Evolutionary conservation across 75 land plant species (phyloP).

Genomic region (Gnetum montanum): DNA sequence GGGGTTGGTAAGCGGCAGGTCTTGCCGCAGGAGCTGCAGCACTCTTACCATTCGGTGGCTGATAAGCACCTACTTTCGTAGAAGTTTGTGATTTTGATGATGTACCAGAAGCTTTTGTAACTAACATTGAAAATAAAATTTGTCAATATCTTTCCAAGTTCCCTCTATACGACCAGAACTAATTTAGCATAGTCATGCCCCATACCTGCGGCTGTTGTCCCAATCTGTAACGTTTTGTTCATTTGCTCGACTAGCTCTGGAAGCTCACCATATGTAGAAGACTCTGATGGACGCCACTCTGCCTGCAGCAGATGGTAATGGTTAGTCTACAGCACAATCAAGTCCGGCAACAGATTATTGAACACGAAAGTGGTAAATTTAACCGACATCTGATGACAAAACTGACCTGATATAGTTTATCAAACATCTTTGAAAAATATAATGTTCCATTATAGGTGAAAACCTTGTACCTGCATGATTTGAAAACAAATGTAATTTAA

Average conservation of each 20-base stretch:
- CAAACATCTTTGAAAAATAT: conserved; percentile 67
- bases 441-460: conserved; percentile 82
- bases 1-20: conserved; percentile 93
- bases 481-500: neutral
- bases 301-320: conserved; percentile 44
- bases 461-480: conserved; percentile 64
- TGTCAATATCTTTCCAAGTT: neutral
- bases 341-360: neutral
- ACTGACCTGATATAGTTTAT: conserved; percentile 84
- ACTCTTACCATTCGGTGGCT: conserved; percentile 3
- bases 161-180: conserved; percentile 2
- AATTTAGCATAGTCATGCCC: conserved; percentile 16
- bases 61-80: conserved; percentile 14
- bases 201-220: conserved; percentile 15
- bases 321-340: neutral
- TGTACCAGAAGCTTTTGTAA: conserved; percentile 4
- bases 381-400: neutral
- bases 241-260: conserved; percentile 44
- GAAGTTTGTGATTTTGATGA: conserved; percentile 17
- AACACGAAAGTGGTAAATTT: no score
- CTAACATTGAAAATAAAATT: conserved; percentile 7
- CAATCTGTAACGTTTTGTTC: conserved; percentile 20
- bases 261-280: conserved; percentile 63
- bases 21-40: conserved; percentile 28
- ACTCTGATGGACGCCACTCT: conserved; percentile 82